Percentiles rank a stretch among this genome's conserved stretches.
Evolutionary conservation across 345 rosid species (phyloP).

Genomic region (Lepidium africanum): DNA sequence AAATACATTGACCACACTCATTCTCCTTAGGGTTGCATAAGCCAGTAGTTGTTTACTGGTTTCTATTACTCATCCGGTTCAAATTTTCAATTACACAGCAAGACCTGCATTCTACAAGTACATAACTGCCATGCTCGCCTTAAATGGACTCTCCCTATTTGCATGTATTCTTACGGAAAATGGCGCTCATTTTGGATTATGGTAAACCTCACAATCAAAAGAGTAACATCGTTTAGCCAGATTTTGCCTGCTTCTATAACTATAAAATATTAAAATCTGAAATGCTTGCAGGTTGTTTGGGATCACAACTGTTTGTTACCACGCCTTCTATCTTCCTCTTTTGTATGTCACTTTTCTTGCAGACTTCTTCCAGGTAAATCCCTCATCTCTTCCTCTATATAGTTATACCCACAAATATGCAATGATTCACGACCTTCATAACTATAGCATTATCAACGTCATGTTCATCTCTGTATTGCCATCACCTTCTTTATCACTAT

Average conservation of each 20-base stretch:
- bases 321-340: slow-evolving; percentile 85
- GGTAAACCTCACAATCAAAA: slow-evolving; percentile 40
- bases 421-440: neutral
- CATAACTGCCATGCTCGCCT: slow-evolving; percentile 53
- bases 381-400: neutral
- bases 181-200: slow-evolving; percentile 68
- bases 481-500: neutral
- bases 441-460: neutral
- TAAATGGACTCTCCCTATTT: slow-evolving; percentile 62
- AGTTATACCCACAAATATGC: neutral
- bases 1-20: neutral
- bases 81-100: slow-evolving; percentile 42
- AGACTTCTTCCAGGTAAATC: slow-evolving; percentile 82
- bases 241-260: neutral
- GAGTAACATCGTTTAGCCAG: neutral
- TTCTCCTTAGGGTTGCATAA: slow-evolving; percentile 4
- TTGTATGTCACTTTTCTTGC: slow-evolving; percentile 67
- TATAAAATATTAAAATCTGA: neutral
- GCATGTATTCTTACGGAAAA: slow-evolving; percentile 64
- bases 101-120: slow-evolving; percentile 95
- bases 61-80: neutral
- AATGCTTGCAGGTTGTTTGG: slow-evolving; percentile 63
- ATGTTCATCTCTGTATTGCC: neutral
- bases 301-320: slow-evolving; percentile 64
- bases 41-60: neutral